Percentiles rank a stretch among this genome's conserved stretches.
These are phyloP conservation scores for Quambalaria eucalypti DNA, from an alignment of 1,284 basidiomycete genomes.

Conservation along the genomic window DNA sequence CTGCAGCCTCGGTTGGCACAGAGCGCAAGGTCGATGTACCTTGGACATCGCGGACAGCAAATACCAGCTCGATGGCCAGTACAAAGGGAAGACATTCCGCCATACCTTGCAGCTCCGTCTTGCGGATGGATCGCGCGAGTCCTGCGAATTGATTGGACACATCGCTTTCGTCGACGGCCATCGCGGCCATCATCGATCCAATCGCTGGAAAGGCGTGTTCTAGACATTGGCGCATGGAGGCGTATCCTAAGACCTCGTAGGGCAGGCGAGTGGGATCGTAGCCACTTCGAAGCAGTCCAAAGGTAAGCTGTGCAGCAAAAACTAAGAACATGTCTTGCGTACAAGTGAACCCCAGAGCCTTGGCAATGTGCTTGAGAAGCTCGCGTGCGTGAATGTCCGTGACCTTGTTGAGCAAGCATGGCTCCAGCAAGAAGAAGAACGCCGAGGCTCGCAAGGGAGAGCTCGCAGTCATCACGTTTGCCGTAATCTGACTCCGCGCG, in stretches of 20 bases:
- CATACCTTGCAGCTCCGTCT: constrained; percentile 54
- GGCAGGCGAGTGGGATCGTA: constrained; percentile 61
- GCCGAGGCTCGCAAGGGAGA: constrained; percentile 71
- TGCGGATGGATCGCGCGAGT: constrained; percentile 61
- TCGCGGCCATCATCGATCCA: constrained; percentile 17
- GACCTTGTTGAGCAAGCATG: constrained; percentile 29
- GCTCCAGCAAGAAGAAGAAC: constrained; percentile 78
- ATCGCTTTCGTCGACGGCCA: constrained; percentile 18
- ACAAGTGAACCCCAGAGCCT: constrained; percentile 60
- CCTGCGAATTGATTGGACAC: constrained; percentile 55
- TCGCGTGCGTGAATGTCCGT: constrained; percentile 61
- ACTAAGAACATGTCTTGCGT: constrained; percentile 65
- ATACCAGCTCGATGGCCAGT: constrained; percentile 58
- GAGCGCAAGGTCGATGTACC: not conserved
- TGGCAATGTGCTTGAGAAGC: constrained; percentile 59
- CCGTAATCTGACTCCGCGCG: constrained; percentile 66
- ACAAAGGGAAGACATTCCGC: constrained; percentile 63
- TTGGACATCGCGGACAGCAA: constrained; percentile 48
- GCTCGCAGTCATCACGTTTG: constrained; percentile 74
- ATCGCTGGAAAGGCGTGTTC: constrained; percentile 13
- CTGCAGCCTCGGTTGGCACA: not conserved
- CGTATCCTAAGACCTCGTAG: constrained; percentile 63
- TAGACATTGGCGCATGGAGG: constrained; percentile 49
- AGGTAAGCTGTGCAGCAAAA: constrained; percentile 64
- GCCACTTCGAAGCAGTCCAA: constrained; percentile 29